phyloP scores from a whole-genome alignment of 106 monocot genomes.

The Xerophyta viscosa region DNA sequence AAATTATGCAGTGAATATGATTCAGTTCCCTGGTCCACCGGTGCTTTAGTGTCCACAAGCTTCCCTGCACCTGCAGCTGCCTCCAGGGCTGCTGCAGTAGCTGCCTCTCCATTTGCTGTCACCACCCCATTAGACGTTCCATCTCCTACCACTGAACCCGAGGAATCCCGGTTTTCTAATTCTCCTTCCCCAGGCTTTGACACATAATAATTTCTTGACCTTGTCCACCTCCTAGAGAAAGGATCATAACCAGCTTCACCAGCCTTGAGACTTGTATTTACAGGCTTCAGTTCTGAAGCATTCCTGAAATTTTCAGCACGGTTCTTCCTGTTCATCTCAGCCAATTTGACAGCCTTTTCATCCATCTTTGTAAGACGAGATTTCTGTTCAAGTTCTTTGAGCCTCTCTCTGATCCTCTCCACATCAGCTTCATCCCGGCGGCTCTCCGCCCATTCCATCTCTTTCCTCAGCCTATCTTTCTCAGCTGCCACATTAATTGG shows the following conservation, averaged over 20 bases:
- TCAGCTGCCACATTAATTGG: constrained; percentile 85
- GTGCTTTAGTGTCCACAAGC: constrained; percentile 77
- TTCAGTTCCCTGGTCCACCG: constrained; percentile 70
- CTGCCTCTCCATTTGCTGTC: constrained; percentile 18
- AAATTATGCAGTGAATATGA: constrained; percentile 63
- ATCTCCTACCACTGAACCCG: not conserved
- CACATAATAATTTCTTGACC: constrained; percentile 81
- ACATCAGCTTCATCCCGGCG: constrained; percentile 55
- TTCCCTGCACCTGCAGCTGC: constrained; percentile 87
- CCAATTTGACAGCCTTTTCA: constrained; percentile 69
- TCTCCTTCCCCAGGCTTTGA: constrained; percentile 40
- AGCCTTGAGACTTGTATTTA: constrained; percentile 65
- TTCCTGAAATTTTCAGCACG: constrained; percentile 89
- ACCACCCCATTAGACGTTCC: constrained; percentile 5
- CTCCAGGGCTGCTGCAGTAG: constrained; percentile 64
- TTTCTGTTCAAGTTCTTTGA: constrained; percentile 49
- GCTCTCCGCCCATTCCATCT: constrained; percentile 51
- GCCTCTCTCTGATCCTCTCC: constrained; percentile 37
- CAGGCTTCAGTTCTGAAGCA: constrained; percentile 74
- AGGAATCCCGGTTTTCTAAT: constrained; percentile 17
- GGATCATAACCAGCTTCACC: constrained; percentile 95
- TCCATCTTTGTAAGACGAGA: constrained; percentile 36
- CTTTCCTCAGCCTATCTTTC: constrained; percentile 78
- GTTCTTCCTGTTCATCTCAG: constrained; percentile 89
- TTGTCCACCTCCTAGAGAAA: constrained; percentile 93